A percentile compares a stretch with the other conserved stretches of the same genome.
These are phyloP conservation scores for Tetrapyrgos nigripes DNA, from an alignment of 1,284 basidiomycete genomes.

Conservation along the genomic window DNA sequence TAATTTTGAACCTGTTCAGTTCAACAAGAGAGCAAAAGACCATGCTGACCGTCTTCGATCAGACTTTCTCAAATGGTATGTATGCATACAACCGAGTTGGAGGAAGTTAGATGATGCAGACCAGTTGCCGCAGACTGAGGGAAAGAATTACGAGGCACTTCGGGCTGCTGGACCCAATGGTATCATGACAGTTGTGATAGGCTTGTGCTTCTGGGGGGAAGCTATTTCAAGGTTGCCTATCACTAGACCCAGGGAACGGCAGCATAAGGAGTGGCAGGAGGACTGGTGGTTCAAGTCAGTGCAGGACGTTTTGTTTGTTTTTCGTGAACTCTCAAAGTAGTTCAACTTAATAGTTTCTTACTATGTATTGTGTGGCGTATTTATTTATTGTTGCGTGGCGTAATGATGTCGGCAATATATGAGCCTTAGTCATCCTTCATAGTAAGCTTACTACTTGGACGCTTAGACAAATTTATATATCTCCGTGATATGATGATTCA, in stretches of 20 bases:
- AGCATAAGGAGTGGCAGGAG: too few relatives aligned
- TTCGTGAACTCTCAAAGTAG: too few relatives aligned
- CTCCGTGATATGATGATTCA: too few relatives aligned
- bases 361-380: too few relatives aligned
- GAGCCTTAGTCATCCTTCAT: too few relatives aligned
- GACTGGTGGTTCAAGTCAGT: too few relatives aligned
- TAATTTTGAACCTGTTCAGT: neutral
- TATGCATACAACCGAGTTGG: neutral
- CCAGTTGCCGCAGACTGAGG: neutral
- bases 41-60: neutral
- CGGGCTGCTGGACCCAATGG: neutral
- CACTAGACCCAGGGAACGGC: neutral
- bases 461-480: too few relatives aligned
- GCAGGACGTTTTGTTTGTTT: too few relatives aligned
- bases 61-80: neutral
- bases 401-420: too few relatives aligned
- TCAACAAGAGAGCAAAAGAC: neutral
- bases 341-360: too few relatives aligned
- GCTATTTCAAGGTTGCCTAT: neutral
- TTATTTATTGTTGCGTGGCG: too few relatives aligned
- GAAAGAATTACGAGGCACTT: neutral
- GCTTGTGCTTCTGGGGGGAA: neutral
- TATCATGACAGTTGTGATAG: neutral
- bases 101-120: neutral
- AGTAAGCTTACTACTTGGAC: too few relatives aligned